Base-by-base conservation (phyloP, 768 basidiomycete species). In the Pulveroboletus sp. region DNA sequence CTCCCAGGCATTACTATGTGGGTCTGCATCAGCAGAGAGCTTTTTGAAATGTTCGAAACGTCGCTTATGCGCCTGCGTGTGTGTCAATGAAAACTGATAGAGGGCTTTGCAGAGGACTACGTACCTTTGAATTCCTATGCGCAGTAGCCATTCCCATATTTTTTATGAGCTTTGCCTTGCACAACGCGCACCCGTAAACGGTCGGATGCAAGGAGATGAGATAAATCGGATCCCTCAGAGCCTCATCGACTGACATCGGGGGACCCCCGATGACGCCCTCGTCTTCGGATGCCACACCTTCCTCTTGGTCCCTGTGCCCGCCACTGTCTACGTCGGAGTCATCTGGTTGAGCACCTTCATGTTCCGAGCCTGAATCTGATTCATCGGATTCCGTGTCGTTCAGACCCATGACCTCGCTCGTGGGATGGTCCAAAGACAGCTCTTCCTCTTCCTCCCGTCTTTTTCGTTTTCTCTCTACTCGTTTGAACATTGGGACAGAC, bases 341-440 rank as follows among this genome's bases (percentile, higher is more conserved):
- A 5, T 58, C 62, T 14, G 68, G 67, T 37, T 71, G 73, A 8
- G 65, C 64, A 45, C 35, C 38, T 30, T 71, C 11, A 57, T 46
- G 60, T 46, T 58, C 80, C 18, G 75, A 75, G 46, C 71, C 72
- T 8, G 81, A 80, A 11, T 76, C 75, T 59, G 76, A 64, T 68
- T 87, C 86, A 41, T 86, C 84, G 28, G 85, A 85, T 65, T 89
- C 84, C 1, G 85, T 86, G 56, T 89, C 83, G 37, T 87, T 74
- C 54, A 89, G 62, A 24, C 85, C 87, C 11, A 88, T 68, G 32
- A 81, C 61, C 42, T 79, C 80, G 60, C 76, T 85, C 71, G 74
- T 71, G n/a, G 82, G 83, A 31, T 76, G 78, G 50, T 86, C 80
- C 6, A 86, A 57, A 0, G 80, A 83, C 32, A 84, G 74, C 44